These are phyloP conservation scores for Xylariaceae sp. DNA, from an alignment of 2,329 filamentous ascomycete genomes.

Conservation along the genomic window DNA sequence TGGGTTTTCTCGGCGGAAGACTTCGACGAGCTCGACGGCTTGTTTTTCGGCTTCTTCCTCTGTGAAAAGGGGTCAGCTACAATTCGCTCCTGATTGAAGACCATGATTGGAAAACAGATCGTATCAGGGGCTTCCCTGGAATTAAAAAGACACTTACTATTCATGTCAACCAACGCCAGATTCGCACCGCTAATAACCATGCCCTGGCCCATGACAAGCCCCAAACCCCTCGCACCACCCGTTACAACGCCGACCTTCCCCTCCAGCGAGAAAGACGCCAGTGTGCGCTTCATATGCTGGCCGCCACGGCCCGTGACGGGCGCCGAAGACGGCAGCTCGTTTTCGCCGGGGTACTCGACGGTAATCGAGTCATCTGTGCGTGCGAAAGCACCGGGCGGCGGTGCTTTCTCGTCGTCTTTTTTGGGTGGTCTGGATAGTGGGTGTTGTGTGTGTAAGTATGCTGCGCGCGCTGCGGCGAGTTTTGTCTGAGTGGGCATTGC, in stretches of 20 bases:
- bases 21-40: conserved; percentile 65
- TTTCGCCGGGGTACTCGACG: conserved; percentile 71
- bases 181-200: conserved; percentile 84
- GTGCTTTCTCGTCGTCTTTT: conserved; percentile 29
- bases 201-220: conserved; percentile 88
- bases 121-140: no score
- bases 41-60: conserved; percentile 80
- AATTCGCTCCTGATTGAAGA: neutral
- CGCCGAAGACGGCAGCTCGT: conserved; percentile 63
- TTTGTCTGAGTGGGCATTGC: conserved; percentile 15
- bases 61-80: conserved; percentile 34
- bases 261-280: conserved; percentile 81
- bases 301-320: conserved; percentile 73
- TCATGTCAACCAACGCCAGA: conserved; percentile 88
- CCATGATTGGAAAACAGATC: no score
- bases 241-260: conserved; percentile 80
- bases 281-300: conserved; percentile 76
- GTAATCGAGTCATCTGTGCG: conserved; percentile 74
- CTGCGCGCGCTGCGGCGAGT: conserved; percentile 13
- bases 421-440: conserved; percentile 22
- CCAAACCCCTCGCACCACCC: conserved; percentile 82
- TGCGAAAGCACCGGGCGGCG: conserved; percentile 59
- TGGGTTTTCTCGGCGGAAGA: conserved; percentile 76
- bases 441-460: conserved; percentile 27
- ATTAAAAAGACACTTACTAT: conserved; percentile 54